Percentiles rank a stretch among this genome's conserved stretches.
Evolutionary conservation across 192 early-diverging fungal species (phyloP).

Genomic region (Backusella parvicylindrica): DNA sequence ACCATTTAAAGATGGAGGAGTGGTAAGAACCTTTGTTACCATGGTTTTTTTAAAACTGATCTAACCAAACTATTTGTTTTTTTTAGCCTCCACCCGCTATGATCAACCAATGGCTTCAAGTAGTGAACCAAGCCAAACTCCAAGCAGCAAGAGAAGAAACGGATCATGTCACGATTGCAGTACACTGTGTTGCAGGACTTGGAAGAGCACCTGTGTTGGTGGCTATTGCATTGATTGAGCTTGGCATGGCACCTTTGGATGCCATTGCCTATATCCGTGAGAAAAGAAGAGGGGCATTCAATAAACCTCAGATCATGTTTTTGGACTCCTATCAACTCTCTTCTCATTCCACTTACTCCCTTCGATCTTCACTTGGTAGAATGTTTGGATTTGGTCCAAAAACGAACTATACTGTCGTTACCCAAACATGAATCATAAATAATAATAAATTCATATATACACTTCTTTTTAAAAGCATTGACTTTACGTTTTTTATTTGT

Average conservation of each 20-base stretch:
- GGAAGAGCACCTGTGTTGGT: constrained; percentile 93
- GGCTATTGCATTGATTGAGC: constrained; percentile 72
- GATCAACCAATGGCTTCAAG: constrained; percentile 55
- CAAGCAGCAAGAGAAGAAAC: constrained; percentile 21
- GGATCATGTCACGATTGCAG: constrained; percentile 57
- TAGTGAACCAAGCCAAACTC: constrained; percentile 50
- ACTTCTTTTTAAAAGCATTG: background rate
- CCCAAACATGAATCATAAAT: background rate
- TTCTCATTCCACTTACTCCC: background rate
- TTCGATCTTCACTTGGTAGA: constrained; percentile 21
- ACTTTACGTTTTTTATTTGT: background rate
- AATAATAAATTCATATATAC: background rate
- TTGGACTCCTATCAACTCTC: constrained; percentile 30
- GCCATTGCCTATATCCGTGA: constrained; percentile 68
- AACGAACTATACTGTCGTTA: background rate
- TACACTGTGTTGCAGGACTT: constrained; percentile 94
- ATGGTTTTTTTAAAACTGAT: too few species aligned
- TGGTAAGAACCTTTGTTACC: constrained; percentile 42
- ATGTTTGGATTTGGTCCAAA: constrained; percentile 17
- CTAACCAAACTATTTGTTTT: too few species aligned
- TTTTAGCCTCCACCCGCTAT: constrained; percentile 41
- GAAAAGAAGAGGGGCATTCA: constrained; percentile 73
- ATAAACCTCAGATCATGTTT: constrained; percentile 67
- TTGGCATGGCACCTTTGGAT: constrained; percentile 70
- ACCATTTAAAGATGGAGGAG: constrained; percentile 86